Base-by-base conservation (phyloP, 2,329 filamentous ascomycete genomes). In the Diaporthe sp. region DNA sequence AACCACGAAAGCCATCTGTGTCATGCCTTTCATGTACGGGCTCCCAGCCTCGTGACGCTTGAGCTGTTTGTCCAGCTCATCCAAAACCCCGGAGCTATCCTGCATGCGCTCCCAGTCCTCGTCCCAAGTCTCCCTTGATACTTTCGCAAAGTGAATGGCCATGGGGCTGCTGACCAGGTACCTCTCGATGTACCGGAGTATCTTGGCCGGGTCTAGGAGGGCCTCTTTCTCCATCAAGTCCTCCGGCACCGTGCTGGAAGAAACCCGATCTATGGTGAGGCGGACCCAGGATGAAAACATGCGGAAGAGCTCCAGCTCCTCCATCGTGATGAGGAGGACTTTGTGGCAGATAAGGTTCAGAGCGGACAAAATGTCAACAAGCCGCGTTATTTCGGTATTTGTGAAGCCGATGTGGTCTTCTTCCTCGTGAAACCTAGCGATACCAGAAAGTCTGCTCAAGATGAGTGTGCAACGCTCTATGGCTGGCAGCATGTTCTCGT, bases 401-500 rank as follows among this genome's bases (percentile, higher is more conserved):
- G 91, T 90, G 74, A 95, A 91, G 3, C 94, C 94, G 53, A 94
- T 89, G 65, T 91, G 88, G 74, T 91, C 89, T 67, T 90, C 89
- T 44, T 89, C 86, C 75, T 93, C 92, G 81, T 96, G 91, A 79
- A 95, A 98, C 76, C 91, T 92, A 4, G 96, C 95, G 17, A 98
- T 90, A 0, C 97, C 96, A 31, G 94, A 91, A 1, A 99, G 89
- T 17, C 95, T 92, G 78, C 94, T 95, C 39, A 98, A 89, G 44
- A 98, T 92, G 34, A 98, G 92, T 62, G 91, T 90, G 78, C 94
- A 94, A 71, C 96, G 92, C 79, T 98, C 95, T 2, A 98, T 87
- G 0, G 95, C 95, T 0, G 97, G 97, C 3, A 98, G 88, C 70
- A 98, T 92, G 82, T 97, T 96, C 81, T 98, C 93, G 81, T 98